Evolutionary conservation across 2,329 filamentous ascomycete species (phyloP), one percentile per base, ranked within the genome.

Genomic region (Emydomyces testavorans): DNA sequence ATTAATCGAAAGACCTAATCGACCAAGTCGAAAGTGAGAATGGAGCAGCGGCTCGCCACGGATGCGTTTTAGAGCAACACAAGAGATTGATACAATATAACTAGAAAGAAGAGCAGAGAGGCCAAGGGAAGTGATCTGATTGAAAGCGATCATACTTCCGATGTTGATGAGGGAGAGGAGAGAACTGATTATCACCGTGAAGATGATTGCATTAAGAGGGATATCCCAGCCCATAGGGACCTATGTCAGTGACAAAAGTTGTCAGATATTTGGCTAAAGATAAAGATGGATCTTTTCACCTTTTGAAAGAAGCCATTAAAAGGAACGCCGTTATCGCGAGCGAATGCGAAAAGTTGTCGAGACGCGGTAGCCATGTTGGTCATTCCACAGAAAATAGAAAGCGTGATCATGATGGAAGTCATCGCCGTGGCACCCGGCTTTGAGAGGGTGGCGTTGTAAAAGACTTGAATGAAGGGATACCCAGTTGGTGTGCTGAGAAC

Each of bases 401-500:
- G 55, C 7, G 67, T 53, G 31, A 67, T 59, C 4, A 74, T 62
- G 6, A 74, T 60, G 1, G 68, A 62, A 0, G 69, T 64, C 62
- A 78, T 69, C 7, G 68, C 66, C 4, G 68, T 71, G 29, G 36
- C 36, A 18, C 41, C 1, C 71, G 62, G 63, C 4, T 60, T 56
- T 10, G 66, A 71, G 2, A 71, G 72, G 11, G 70, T n/a, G n/a
- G n/a, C n/a, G 69, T 48, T 71, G 56, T 37, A 62, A 60, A 46
- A 78, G 74, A 34, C 74, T 69, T 74, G 67, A 54, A 72, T 67
- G 55, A 75, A 67, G 6, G 74, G 68, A 43, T 69, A 74, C 0
- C 68, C 63, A 7, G 70, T 74, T 0, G 63, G 55, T 0, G 67
- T 64, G 1, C 59, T 53, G 6, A 74, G 55, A 11, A 58, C 67